phyloP scores from a whole-genome alignment of 805 yeast genomes.

The Saturnispora galanensis region DNA sequence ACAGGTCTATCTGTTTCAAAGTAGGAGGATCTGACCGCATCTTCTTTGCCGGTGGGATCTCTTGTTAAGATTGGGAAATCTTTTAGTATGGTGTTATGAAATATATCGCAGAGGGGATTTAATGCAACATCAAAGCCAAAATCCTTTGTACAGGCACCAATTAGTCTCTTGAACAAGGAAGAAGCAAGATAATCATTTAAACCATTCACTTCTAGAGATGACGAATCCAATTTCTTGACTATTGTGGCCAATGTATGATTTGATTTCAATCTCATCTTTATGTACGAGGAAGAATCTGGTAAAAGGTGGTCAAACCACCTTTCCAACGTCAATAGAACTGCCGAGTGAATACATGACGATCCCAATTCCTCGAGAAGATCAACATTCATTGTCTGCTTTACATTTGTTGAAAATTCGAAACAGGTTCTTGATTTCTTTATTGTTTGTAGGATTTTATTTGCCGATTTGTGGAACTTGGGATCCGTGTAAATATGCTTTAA shows the following conservation, averaged over 20 bases:
- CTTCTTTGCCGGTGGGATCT: conserved; percentile 13
- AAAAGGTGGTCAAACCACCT: conserved; percentile 47
- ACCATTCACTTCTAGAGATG: conserved; percentile 26
- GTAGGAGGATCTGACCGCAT: conserved; percentile 5
- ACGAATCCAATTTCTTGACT: conserved; percentile 37
- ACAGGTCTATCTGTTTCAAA: background rate
- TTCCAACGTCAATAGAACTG: conserved; percentile 55
- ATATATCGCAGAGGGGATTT: conserved; percentile 56
- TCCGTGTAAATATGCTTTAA: conserved; percentile 19
- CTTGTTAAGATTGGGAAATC: conserved; percentile 59
- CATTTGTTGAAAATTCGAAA: conserved; percentile 30
- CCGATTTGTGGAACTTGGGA: conserved; percentile 21
- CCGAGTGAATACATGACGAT: conserved; percentile 39
- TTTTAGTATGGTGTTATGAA: conserved; percentile 46
- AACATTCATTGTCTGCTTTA: conserved; percentile 12
- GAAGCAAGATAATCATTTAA: conserved; percentile 44
- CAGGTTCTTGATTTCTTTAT: conserved; percentile 60
- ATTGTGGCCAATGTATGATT: conserved; percentile 33
- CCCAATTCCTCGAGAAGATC: conserved; percentile 52
- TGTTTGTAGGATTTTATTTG: conserved; percentile 28
- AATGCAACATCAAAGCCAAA: conserved; percentile 71
- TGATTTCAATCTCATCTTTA: conserved; percentile 29
- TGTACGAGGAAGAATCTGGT: conserved; percentile 45
- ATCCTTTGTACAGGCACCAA: conserved; percentile 68
- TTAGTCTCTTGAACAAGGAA: conserved; percentile 43